A percentile compares a stretch with the other conserved stretches of the same genome.
phyloP scores from a whole-genome alignment of 2,329 filamentous ascomycete species.

The Karstenula rhodostoma region DNA sequence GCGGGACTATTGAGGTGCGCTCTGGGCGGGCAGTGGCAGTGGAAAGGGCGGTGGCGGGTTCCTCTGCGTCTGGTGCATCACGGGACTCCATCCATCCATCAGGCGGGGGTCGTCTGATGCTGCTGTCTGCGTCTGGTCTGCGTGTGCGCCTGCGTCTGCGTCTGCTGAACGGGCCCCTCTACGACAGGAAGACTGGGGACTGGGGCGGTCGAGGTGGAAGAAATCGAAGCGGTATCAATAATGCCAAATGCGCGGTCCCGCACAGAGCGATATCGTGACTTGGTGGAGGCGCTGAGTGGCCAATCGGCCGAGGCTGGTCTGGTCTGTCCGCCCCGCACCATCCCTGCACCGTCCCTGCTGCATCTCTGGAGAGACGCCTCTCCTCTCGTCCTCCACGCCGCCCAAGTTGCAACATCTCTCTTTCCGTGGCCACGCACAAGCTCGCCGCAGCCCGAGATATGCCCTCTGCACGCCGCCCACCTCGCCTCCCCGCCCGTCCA shows the following conservation, averaged over 20 bases:
- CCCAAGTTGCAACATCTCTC: neutral
- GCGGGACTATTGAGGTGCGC: slow-evolving; percentile 51
- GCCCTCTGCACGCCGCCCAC: neutral
- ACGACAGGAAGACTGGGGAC: too few species aligned
- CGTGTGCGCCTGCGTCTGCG: too few species aligned
- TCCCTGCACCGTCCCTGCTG: slow-evolving; percentile 15
- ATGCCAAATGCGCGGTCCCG: neutral
- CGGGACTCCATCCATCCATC: slow-evolving; percentile 54
- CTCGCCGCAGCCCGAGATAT: neutral
- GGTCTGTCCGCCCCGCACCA: neutral
- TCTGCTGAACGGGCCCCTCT: too few species aligned
- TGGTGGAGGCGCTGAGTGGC: slow-evolving; percentile 11
- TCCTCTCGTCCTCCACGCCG: neutral
- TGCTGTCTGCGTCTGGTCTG: neutral
- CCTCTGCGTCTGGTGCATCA: slow-evolving; percentile 19
- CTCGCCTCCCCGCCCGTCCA: neutral
- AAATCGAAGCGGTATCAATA: too few species aligned
- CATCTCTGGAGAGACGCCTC: too few species aligned
- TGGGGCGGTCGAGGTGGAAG: too few species aligned
- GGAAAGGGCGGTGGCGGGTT: slow-evolving; percentile 29
- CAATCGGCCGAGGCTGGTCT: neutral
- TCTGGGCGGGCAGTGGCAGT: slow-evolving; percentile 36
- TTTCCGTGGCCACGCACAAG: neutral
- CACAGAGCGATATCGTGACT: slow-evolving; percentile 1
- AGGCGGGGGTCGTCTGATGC: slow-evolving; percentile 33